Evolutionary conservation across 2,329 filamentous ascomycete genomes (phyloP).

Genomic region (Colletotrichum sp.): DNA sequence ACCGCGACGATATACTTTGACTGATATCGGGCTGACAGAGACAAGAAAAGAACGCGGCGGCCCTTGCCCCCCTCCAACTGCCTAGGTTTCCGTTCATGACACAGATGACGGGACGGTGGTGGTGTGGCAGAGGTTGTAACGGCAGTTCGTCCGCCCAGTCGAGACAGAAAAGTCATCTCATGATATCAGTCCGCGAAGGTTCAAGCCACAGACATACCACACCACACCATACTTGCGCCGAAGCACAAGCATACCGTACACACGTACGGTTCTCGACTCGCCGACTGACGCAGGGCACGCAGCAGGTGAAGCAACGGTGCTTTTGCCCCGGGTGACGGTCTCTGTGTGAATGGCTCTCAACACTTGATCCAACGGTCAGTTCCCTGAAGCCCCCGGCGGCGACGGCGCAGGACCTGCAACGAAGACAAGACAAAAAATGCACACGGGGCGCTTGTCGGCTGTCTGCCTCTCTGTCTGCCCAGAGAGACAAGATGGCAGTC

Average conservation of each 20-base stretch:
- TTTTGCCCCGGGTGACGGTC: not conserved
- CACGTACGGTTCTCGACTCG: not conserved
- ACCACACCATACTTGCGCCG: not conserved
- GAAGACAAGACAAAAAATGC: not conserved
- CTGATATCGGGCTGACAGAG: not conserved
- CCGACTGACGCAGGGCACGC: not conserved
- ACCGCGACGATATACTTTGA: not conserved
- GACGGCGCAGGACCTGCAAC: not conserved
- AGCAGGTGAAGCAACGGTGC: not conserved
- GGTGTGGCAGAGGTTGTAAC: not conserved
- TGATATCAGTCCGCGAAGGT: not conserved
- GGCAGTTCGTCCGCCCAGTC: constrained; percentile 1
- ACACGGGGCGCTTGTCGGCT: not conserved
- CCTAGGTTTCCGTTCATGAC: not conserved
- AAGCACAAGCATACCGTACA: not conserved
- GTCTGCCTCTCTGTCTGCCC: not conserved
- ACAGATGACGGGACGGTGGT: not conserved
- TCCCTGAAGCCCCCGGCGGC: not conserved
- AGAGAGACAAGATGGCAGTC: not conserved
- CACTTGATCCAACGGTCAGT: not conserved
- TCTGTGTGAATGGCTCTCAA: not conserved
- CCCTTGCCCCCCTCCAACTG: not conserved
- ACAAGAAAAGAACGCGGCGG: not conserved
- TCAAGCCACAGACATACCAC: not conserved
- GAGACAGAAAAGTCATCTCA: constrained; percentile 3